Base-by-base conservation (phyloP, 2,329 filamentous ascomycete species). In the Fusarium sp. region DNA sequence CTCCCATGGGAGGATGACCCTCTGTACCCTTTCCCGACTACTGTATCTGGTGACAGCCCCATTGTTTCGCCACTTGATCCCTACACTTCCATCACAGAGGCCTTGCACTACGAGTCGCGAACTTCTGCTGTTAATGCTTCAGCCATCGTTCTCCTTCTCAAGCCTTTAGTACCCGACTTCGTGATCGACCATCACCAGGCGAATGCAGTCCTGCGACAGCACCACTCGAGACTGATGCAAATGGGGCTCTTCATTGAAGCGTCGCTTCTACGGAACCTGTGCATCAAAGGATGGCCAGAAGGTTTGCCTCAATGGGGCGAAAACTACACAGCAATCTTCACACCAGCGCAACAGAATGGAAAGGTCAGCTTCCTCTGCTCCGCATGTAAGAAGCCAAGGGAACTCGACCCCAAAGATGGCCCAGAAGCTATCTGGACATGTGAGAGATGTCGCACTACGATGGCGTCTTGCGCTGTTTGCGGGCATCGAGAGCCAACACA, bases 161-260 rank as follows among this genome's bases (percentile, higher is more conserved):
- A 86, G 43, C 89, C 89, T 0, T 84, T 92, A 1, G 82, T 92
- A 2, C 87, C 89, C 0, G 82, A 86, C 2, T 82, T 83, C 13
- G 82, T 90, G 23, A 88, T 92, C 40, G 88, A 91, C 73, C 75
- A 82, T 16, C 81, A 88, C 67, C 89, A 89, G 71, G 89, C 89
- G 4, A 81, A 83, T 9, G 87, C 88, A 18, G 86, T 92, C 32
- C 79, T 92, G 3, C 84, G 87, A 13, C 88, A 91, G 67, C 88
- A 91, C 59, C 89, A 92, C 74, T 81, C 83, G 9, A 88, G 90
- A 1, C 86, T 92, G 3, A 89, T 87, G 83, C 83, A 82, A 58
- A 88, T 91, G 86, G 83, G 85, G 30, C 84, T 90, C 40, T 91
- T 91, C 75, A 83, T 88, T 28, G 88, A 91, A 75, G 90, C 90